Evolutionary conservation across 768 basidiomycete genomes (phyloP).

Genomic region (Crassisporium funariophilum): DNA sequence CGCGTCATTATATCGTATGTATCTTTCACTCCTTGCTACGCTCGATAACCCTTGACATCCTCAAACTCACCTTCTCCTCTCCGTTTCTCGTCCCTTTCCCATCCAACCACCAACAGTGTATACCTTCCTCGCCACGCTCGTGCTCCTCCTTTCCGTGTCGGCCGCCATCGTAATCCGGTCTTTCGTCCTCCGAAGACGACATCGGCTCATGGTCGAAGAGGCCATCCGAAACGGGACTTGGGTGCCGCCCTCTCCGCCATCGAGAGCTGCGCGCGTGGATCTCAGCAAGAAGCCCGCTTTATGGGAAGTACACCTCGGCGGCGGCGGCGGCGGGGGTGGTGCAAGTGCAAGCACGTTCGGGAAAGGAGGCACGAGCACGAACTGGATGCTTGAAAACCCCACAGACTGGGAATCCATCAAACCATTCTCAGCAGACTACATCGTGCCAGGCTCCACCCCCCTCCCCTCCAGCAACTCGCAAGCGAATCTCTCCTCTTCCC

Average conservation of each 20-base stretch:
- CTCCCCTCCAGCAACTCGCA: neutral
- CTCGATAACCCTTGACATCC: no score
- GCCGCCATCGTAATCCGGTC: constrained; percentile 68
- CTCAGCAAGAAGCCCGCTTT: constrained; percentile 48
- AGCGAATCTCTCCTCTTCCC: constrained; percentile 1
- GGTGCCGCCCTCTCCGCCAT: constrained; percentile 40
- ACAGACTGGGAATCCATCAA: constrained; percentile 37
- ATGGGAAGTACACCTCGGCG: constrained; percentile 47
- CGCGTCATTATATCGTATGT: constrained; percentile 37
- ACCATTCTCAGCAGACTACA: constrained; percentile 34
- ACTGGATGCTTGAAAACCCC: constrained; percentile 16
- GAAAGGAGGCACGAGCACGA: neutral
- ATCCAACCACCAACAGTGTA: constrained; percentile 33
- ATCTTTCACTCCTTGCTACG: neutral
- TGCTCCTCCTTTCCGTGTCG: constrained; percentile 68
- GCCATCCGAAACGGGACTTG: constrained; percentile 68
- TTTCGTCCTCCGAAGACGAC: constrained; percentile 62
- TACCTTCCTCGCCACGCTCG: constrained; percentile 63
- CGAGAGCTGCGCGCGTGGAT: constrained; percentile 34
- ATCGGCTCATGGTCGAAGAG: constrained; percentile 59
- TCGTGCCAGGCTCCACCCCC: constrained; percentile 10
- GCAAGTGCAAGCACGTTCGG: constrained; percentile 7
- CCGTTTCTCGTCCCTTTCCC: neutral
- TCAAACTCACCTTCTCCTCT: constrained; percentile 1
- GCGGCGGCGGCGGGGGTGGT: constrained; percentile 10